Evolutionary conservation across 2,329 filamentous ascomycete genomes (phyloP), one percentile per base, ranked within the genome.

Genomic region (Xylariaceae sp.): DNA sequence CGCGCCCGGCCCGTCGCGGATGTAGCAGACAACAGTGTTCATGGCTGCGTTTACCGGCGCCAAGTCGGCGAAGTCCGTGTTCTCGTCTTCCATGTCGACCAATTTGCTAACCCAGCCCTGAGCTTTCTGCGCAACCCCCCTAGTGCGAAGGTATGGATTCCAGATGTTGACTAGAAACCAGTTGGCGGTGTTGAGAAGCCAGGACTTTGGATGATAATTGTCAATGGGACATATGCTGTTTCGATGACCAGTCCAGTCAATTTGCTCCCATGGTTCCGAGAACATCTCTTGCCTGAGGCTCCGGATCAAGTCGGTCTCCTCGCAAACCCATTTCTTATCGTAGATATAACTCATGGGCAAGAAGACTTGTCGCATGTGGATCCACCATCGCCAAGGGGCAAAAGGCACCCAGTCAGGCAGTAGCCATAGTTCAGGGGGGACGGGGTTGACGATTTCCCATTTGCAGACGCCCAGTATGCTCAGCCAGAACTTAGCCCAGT

Each of bases 401-500:
- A 96, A 82, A 0, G 93, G 93, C 2, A 91, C 82, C 91, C 91
- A 96, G 72, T 96, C 90, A 0, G 93, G 93, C 2, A 97, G 77
- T 41, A 96, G 80, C 95, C 95, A 99, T 44, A 98, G 73, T 76
- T 99, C 95, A 0, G 95, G 90, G 1, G 95, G 95, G 1, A 95
- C 87, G 0, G 95, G 95, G 67, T 98, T 99, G 65, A 98, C 93
- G 56, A 95, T 87, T 52, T 96, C 91, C 92, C 93, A 99, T 23
- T 88, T 79, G 70, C 87, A 87, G 3, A 98, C 83, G 16, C 92
- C 92, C 58, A 99, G 75, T 2, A 96, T 81, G 40, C 89, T 89
- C 45, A 99, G 81, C 92, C 93, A 97, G 73, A 96, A 96, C 71
- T 99, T 99, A n/a, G 86, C 86, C 95, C 95, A 99, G 71, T 98